These are phyloP conservation scores for Cyberlindnera mycetangii DNA, from an alignment of 805 yeast species.

Conservation along the genomic window DNA sequence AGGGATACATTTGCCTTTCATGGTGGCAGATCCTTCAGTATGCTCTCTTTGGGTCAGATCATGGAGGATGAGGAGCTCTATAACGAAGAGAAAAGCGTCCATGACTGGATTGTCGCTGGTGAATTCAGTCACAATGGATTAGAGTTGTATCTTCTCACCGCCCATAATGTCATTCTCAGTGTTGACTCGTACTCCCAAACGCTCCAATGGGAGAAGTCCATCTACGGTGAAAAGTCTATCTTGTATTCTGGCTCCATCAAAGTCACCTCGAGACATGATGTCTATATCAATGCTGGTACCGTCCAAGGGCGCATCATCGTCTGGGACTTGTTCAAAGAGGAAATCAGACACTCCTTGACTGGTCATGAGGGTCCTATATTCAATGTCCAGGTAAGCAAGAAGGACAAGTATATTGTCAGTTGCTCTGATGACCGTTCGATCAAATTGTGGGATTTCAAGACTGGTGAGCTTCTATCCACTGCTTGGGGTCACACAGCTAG, in stretches of 20 bases:
- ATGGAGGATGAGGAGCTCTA: slow-evolving; percentile 23
- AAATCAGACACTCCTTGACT: slow-evolving; percentile 51
- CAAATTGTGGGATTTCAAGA: slow-evolving; percentile 61
- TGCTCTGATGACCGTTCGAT: slow-evolving; percentile 96
- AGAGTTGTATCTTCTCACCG: slow-evolving; percentile 57
- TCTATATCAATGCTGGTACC: slow-evolving; percentile 82
- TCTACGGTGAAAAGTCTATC: slow-evolving; percentile 72
- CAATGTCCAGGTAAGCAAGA: slow-evolving; percentile 60
- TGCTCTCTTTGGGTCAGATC: slow-evolving; percentile 35
- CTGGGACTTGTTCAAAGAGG: slow-evolving; percentile 57
- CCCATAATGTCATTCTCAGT: slow-evolving; percentile 68
- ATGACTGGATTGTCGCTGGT: slow-evolving; percentile 79
- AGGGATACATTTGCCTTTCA: slow-evolving; percentile 40
- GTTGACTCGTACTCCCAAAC: slow-evolving; percentile 30
- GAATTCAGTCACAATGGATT: slow-evolving; percentile 43
- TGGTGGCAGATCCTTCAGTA: slow-evolving; percentile 72
- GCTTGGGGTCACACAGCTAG: slow-evolving; percentile 98
- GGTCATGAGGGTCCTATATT: slow-evolving; percentile 94
- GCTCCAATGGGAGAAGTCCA: slow-evolving; percentile 30
- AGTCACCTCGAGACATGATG: slow-evolving; percentile 38
- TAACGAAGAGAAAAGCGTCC: slow-evolving; percentile 46
- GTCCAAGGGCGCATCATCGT: slow-evolving; percentile 84
- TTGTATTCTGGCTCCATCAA: slow-evolving; percentile 82
- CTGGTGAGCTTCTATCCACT: slow-evolving; percentile 60
- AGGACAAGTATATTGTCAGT: slow-evolving; percentile 57